phyloP scores from a whole-genome alignment of 2,329 filamentous ascomycete genomes.

The Pyrenophora teres region DNA sequence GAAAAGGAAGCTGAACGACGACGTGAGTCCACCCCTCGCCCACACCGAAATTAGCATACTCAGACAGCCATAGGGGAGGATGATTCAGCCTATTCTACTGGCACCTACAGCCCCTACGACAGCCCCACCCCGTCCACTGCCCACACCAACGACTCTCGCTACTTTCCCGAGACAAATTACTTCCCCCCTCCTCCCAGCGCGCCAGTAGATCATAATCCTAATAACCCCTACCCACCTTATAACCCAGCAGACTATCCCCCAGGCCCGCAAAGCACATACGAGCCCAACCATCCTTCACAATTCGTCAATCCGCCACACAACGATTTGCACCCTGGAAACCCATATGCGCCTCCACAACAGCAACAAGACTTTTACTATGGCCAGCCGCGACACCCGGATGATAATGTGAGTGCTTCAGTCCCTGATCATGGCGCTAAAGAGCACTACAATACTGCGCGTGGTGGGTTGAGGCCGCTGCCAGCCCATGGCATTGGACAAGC shows the following conservation, averaged over 20 bases:
- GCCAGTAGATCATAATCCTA: constrained; percentile 34
- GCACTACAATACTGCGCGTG: constrained; percentile 30
- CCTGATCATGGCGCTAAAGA: constrained; percentile 35
- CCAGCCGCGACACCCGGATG: constrained; percentile 46
- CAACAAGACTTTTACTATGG: constrained; percentile 38
- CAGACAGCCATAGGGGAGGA: constrained; percentile 37
- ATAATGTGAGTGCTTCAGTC: constrained; percentile 57
- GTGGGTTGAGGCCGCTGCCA: constrained; percentile 43
- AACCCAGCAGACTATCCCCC: constrained; percentile 54
- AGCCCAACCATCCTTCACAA: constrained; percentile 34
- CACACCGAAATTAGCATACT: constrained; percentile 22
- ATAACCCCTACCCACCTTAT: constrained; percentile 39
- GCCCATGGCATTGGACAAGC: constrained; percentile 16
- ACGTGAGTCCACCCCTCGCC: constrained; percentile 49
- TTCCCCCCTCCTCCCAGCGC: constrained; percentile 55
- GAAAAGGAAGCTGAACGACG: constrained; percentile 57
- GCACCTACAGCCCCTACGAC: constrained; percentile 36
- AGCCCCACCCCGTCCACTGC: constrained; percentile 43
- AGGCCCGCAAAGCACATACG: constrained; percentile 26
- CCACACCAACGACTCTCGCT: constrained; percentile 39
- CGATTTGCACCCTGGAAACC: constrained; percentile 37
- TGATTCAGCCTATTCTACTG: constrained; percentile 43
- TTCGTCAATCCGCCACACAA: constrained; percentile 39
- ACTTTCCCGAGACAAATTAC: constrained; percentile 54
- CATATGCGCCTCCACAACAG: constrained; percentile 31